Base-by-base conservation (phyloP, 2,329 filamentous ascomycete genomes). In the Alternaria sp. region DNA sequence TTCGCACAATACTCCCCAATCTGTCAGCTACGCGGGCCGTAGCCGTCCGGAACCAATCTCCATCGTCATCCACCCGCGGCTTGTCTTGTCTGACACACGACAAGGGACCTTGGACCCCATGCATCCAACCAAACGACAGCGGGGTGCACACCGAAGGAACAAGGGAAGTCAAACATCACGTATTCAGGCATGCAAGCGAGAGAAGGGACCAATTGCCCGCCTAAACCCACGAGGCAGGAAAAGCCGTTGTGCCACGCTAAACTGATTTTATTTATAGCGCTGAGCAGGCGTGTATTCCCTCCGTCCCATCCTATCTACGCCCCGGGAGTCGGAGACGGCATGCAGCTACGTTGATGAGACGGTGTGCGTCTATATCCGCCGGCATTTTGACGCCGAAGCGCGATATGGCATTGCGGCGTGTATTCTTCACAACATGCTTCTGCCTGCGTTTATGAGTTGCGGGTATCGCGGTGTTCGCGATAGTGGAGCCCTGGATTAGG, bases 241-340 rank as follows among this genome's bases (percentile, higher is more conserved):
- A 63, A 66, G 52, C 65, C 65, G 65, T 68, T 68, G 53, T 52
- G 59, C 42, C 41, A 66, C 65, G 61, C 65, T 66, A 68, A 58
- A 46, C 49, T 44, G 20, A 18, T 46, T 46, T 51, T 61, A 61
- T 54, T 41, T 47, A 58, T 61, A 54, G 54, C 38, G 28, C 24
- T 39, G 48, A 43, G 54, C 39, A 44, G 51, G 48, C n/a, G 16
- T 54, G 30, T n/a, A 39, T 47, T 47, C 48, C 55, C 16, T 57
- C 41, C 24, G 39, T 20, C 32, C 22, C 41, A 18, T 42, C 20
- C 16, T 41, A 22, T 46, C 12, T 26, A 18, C 55, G 18, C 16
- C 14, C 26, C 38, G 11, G 32, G 41, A 43, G 36, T 51, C 55
- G 51, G 38, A 49, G 46, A 36, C 46, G 46, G 46, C 20, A 24